Evolutionary conservation across 2,329 filamentous ascomycete genomes (phyloP), one percentile per base, ranked within the genome.

Genomic region (Neonectria ditissima): DNA sequence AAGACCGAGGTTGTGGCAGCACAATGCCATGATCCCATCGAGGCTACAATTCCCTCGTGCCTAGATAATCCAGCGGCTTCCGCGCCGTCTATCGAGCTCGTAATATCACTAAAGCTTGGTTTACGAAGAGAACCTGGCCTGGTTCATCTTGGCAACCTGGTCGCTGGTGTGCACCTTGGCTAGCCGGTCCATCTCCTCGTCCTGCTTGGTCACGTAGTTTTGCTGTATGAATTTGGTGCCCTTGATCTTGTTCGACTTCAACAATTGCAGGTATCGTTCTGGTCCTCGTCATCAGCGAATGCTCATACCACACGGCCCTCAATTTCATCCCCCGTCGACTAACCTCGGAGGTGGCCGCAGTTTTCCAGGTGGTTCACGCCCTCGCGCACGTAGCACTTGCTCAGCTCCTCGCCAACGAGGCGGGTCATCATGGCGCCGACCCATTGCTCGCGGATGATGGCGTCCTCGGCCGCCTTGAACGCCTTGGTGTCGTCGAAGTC

Each of bases 341-440:
- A 79, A 96, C 92, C 92, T 91, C 92, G 86, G 80, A 95, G 79
- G 74, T 87, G 83, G 69, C 92, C 92, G 80, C 92, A 96, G 82
- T 95, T 96, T 86, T 95, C 92, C 78, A 96, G 81, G 79, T 96
- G 92, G 80, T 96, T 96, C 70, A 94, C 91, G 60, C 92, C 93
- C 81, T 96, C 91, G 71, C 88, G 86, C 80, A 89, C 88, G 81
- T 96, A 96, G 84, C 92, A 96, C 83, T 93, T 95, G 80, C 90
- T 86, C 82, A 96, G 83, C 84, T 96, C 92, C 78, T 95, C 91
- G 68, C 91, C 84, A 59, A 96, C 91, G 67, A 96, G 82, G 65
- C 92, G 86, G 62, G 91, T 91, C 92, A 94, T 96, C 92, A 96
- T 96, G 78, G 91, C 90, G 78, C 89, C 89, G 64, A 96, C 92